Evolutionary conservation across 106 monocot species (phyloP).

Genomic region (Acorus calamus): DNA sequence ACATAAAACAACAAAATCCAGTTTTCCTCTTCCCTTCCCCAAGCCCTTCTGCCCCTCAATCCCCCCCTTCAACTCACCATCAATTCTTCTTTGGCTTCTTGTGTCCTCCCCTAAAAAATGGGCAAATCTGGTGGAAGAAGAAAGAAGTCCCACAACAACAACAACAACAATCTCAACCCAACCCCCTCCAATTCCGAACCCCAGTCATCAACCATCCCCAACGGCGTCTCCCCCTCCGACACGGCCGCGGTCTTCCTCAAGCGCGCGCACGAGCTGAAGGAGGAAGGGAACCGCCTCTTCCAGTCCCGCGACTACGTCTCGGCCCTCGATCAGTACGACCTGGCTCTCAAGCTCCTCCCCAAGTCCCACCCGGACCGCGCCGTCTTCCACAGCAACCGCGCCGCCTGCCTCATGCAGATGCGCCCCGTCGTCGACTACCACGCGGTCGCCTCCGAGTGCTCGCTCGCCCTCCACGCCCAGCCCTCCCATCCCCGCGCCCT

Average conservation of each 20-base stretch:
- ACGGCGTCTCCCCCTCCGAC: conserved; percentile 8
- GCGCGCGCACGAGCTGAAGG: conserved; percentile 88
- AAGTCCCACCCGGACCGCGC: conserved; percentile 76
- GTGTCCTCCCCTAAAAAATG: conserved; percentile 11
- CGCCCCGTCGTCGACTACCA: conserved; percentile 67
- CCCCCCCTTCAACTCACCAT: too few species aligned
- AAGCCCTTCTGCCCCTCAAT: too few species aligned
- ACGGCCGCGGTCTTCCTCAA: conserved; percentile 25
- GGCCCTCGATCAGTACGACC: conserved; percentile 67
- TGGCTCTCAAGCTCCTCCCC: conserved; percentile 66
- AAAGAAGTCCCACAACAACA: conserved; percentile 28
- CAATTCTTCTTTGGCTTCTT: not conserved
- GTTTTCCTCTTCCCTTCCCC: too few species aligned
- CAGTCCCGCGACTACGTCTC: conserved; percentile 52
- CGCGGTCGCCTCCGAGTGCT: conserved; percentile 81
- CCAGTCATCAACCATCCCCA: not conserved
- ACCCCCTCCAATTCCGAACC: not conserved
- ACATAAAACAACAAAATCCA: too few species aligned
- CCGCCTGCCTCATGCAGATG: conserved; percentile 85
- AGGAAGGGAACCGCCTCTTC: conserved; percentile 86
- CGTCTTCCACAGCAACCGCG: conserved; percentile 91
- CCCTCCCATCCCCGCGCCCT: conserved; percentile 83
- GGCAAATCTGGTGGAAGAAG: conserved; percentile 43
- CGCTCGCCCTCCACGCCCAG: conserved; percentile 82
- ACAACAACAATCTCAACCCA: not conserved